Evolutionary conservation across 306 rosid species (phyloP).

Genomic region (Dalbergia oliveri): DNA sequence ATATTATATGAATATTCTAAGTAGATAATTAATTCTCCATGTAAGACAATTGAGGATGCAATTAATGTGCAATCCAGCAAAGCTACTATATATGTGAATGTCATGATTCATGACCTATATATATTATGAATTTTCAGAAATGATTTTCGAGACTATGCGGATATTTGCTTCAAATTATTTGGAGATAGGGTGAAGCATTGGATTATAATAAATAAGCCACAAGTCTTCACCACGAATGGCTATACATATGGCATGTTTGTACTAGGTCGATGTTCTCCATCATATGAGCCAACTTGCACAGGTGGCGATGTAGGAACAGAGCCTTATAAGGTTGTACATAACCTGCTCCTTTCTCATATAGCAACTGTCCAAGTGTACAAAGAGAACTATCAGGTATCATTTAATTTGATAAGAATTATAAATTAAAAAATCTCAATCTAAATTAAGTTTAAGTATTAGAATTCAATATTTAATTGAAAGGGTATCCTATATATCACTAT

Average conservation of each 20-base stretch:
- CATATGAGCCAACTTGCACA: slow-evolving; percentile 51
- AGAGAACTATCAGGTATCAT: slow-evolving; percentile 50
- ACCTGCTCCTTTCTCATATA: slow-evolving; percentile 69
- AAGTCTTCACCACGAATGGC: slow-evolving; percentile 24
- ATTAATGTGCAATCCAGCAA: no score
- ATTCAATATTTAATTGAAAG: background rate
- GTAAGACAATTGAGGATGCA: no score
- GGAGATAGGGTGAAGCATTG: slow-evolving; percentile 72
- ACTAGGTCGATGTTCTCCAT: slow-evolving; percentile 61
- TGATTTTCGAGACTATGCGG: slow-evolving; percentile 59
- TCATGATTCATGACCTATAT: background rate
- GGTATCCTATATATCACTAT: no score
- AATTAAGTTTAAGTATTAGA: background rate
- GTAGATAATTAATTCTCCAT: no score
- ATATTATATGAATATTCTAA: no score
- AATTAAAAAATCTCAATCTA: background rate
- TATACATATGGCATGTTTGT: slow-evolving; percentile 40
- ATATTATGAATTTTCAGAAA: slow-evolving; percentile 36
- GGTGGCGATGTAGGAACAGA: slow-evolving; percentile 63
- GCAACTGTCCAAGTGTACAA: slow-evolving; percentile 53
- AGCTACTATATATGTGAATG: no score
- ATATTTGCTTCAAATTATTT: slow-evolving; percentile 61
- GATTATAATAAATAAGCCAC: slow-evolving; percentile 71
- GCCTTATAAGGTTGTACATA: slow-evolving; percentile 61
- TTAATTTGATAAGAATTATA: background rate